phyloP scores from a whole-genome alignment of 2,329 filamentous ascomycete species.

The Sclerotinia sclerotiorum region DNA sequence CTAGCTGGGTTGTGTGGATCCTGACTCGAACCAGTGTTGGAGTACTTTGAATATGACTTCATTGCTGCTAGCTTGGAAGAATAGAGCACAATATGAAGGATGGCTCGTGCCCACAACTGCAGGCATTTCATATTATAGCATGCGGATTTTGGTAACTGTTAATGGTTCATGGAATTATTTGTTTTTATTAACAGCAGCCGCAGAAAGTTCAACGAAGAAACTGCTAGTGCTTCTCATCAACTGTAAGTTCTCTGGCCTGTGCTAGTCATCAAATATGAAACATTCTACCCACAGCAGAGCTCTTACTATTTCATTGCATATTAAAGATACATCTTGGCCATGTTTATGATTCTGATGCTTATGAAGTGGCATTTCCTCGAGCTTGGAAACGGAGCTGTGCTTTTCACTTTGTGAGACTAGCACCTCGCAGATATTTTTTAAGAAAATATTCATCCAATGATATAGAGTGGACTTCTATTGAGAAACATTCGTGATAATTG shows the following conservation, averaged over 20 bases:
- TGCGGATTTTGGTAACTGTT: neutral
- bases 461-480: neutral
- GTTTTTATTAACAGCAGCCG: too few species aligned
- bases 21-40: neutral
- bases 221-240: neutral
- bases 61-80: neutral
- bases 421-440: too few species aligned
- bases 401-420: neutral
- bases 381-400: neutral
- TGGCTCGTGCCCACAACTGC: neutral
- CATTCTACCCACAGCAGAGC: neutral
- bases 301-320: neutral
- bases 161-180: neutral
- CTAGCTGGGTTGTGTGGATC: neutral
- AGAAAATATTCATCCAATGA: neutral
- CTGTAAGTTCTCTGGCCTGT: neutral
- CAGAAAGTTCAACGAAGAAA: neutral
- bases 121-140: too few species aligned
- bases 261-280: neutral
- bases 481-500: neutral
- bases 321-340: neutral
- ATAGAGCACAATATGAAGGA: neutral
- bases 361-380: neutral
- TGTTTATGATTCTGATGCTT: too few species aligned
- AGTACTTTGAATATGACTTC: neutral